Percentiles rank a stretch among this genome's conserved stretches.
These are phyloP conservation scores for Neotropicomus parvogracilis DNA, from an alignment of 1,284 basidiomycete species.

Conservation along the genomic window DNA sequence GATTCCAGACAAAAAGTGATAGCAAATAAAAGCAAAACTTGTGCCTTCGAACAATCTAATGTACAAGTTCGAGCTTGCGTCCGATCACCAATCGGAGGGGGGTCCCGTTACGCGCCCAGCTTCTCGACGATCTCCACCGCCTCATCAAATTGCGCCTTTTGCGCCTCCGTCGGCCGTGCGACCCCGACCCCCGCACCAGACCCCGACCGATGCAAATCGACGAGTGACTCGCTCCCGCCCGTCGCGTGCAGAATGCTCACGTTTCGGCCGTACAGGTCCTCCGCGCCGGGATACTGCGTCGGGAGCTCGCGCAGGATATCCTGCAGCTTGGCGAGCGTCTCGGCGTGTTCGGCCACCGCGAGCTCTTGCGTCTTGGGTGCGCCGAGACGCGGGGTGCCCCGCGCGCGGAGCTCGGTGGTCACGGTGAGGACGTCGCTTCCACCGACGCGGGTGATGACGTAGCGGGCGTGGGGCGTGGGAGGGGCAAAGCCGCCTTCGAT, in stretches of 20 bases:
- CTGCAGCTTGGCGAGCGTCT: constrained; percentile 54
- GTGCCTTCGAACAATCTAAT: too few species aligned
- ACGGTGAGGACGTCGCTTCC: constrained; percentile 43
- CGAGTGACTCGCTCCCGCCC: not conserved
- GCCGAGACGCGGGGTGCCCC: constrained; percentile 45
- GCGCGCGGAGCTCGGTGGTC: constrained; percentile 43
- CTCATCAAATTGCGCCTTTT: constrained; percentile 61
- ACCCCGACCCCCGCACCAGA: constrained; percentile 56
- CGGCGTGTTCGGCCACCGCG: constrained; percentile 32
- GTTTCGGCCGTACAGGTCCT: constrained; percentile 69
- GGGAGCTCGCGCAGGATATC: constrained; percentile 52
- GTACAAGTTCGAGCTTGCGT: too few species aligned
- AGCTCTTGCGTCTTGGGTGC: constrained; percentile 36
- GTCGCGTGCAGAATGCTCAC: constrained; percentile 49
- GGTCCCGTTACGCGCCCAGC: constrained; percentile 46
- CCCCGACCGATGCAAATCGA: constrained; percentile 36
- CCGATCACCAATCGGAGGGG: too few species aligned
- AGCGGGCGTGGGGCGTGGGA: constrained; percentile 55
- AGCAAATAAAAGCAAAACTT: too few species aligned
- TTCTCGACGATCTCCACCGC: constrained; percentile 64
- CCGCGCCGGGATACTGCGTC: constrained; percentile 51
- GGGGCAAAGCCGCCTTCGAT: constrained; percentile 73
- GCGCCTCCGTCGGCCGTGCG: constrained; percentile 49
- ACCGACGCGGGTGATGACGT: constrained; percentile 45
- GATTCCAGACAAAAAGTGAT: too few species aligned